These are phyloP conservation scores for Hypoxylon sp. DNA, from an alignment of 2,329 filamentous ascomycete species.

Conservation along the genomic window DNA sequence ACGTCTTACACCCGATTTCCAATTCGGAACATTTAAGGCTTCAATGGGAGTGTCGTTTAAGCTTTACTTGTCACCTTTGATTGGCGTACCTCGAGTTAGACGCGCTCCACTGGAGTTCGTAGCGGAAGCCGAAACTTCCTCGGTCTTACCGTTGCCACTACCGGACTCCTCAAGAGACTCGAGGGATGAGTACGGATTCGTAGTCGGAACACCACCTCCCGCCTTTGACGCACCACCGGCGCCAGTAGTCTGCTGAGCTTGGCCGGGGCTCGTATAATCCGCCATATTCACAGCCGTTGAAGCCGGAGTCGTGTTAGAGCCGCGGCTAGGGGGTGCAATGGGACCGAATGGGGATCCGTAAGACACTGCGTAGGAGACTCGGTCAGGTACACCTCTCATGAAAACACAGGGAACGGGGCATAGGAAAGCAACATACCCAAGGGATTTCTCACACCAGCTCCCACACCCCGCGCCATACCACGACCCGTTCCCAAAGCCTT, in stretches of 20 bases:
- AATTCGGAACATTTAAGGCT: not conserved
- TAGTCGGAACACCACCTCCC: slow-evolving; percentile 20
- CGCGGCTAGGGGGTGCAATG: slow-evolving; percentile 51
- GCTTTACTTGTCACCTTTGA: not conserved
- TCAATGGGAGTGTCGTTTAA: not conserved
- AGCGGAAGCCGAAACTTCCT: slow-evolving; percentile 4
- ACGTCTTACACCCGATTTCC: not conserved
- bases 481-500: slow-evolving; percentile 31
- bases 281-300: not conserved
- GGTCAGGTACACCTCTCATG: not conserved
- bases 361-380: slow-evolving; percentile 34
- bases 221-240: not conserved
- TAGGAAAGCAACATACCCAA: slow-evolving; percentile 41
- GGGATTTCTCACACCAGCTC: slow-evolving; percentile 32
- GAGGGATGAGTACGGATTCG: slow-evolving; percentile 52
- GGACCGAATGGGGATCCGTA: slow-evolving; percentile 54
- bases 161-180: slow-evolving; percentile 42
- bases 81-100: slow-evolving; percentile 16
- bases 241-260: not conserved
- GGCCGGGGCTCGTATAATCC: slow-evolving; percentile 8
- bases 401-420: not conserved
- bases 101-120: slow-evolving; percentile 28
- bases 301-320: slow-evolving; percentile 6
- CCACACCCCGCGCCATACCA: slow-evolving; percentile 17
- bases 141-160: slow-evolving; percentile 6